These are phyloP conservation scores for Penicillium sumatraense DNA, from an alignment of 2,329 filamentous ascomycete genomes.

Conservation along the genomic window DNA sequence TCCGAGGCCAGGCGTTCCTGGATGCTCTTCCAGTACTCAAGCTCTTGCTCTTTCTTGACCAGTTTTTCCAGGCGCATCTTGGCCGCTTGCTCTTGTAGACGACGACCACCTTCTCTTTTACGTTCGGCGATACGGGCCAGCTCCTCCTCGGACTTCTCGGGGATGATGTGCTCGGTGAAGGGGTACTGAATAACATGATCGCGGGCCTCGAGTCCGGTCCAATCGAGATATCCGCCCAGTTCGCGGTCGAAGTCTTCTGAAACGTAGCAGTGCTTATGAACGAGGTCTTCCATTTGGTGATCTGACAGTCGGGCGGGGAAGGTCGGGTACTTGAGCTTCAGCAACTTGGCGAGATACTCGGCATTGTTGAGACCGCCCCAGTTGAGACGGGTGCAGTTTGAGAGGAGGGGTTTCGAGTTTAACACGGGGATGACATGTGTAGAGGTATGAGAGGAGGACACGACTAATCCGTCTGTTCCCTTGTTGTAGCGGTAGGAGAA, in stretches of 20 bases:
- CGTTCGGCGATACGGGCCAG: constrained; percentile 87
- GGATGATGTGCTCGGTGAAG: constrained; percentile 84
- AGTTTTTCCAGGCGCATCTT: constrained; percentile 97
- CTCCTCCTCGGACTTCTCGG: constrained; percentile 94
- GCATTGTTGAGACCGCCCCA: constrained; percentile 92
- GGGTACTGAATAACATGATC: constrained; percentile 91
- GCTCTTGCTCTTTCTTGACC: constrained; percentile 91
- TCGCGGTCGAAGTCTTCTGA: constrained; percentile 83
- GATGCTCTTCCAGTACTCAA: constrained; percentile 90
- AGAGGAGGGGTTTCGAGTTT: constrained; percentile 80
- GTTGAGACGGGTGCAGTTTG: constrained; percentile 85
- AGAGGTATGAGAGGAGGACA: constrained; percentile 90
- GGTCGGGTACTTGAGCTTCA: constrained; percentile 87
- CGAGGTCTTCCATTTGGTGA: constrained; percentile 84
- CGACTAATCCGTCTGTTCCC: constrained; percentile 82
- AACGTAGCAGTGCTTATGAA: constrained; percentile 87
- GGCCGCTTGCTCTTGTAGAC: constrained; percentile 92
- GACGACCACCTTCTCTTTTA: constrained; percentile 89
- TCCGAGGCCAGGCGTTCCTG: constrained; percentile 72
- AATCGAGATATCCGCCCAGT: constrained; percentile 77
- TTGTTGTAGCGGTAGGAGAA: constrained; percentile 95
- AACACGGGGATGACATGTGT: constrained; percentile 95
- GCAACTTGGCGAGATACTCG: constrained; percentile 88
- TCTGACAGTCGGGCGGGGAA: constrained; percentile 85
- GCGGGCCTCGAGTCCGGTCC: constrained; percentile 87